Base-by-base conservation (phyloP, 345 rosid genomes). In the Salix dunnii region DNA sequence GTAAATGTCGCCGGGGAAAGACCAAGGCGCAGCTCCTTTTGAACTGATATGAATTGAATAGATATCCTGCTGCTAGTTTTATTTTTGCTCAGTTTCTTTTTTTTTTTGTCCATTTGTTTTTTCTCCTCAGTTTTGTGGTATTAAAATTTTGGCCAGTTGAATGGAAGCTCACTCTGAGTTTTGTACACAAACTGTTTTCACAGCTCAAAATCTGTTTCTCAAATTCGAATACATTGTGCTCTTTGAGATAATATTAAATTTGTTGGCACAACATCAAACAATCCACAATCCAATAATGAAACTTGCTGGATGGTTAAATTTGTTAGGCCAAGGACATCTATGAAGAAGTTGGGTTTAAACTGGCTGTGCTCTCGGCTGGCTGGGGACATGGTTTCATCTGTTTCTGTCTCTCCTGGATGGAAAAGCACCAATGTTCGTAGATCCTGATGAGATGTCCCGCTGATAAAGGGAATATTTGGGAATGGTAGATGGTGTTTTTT, bases 1-100 rank as follows among this genome's bases (percentile, higher is more conserved):
- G 97, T 94, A 71, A 92, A 94, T 74, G 89, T 88, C 38, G 98
- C 98, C 0, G 95, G 88, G 79, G 89, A 90, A 65, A 89, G 97
- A 78, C 91, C 88, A 28, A 91, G 97, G 82, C 91, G 93, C 72
- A 49, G 86, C 79, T 79, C 75, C 77, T 92, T 86, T 76, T 93
- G 73, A 89, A 67, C 33, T 23, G 48, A 63, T 38, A 27, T 76
- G 46, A 64, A 35, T 35, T 48, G 73, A 67, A 82, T 74, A 35
- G 64, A 40, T 17, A 42, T 60, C 77, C 55, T 71, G 71, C 73
- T 60, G 36, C 14, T 18, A 65, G 76, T 73, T 53, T 43, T 71
- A 17, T n/a, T 73, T 14, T 48, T 1, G 51, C 30, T 74, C 60
- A 35, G 1, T 35, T 21, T 10, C 28, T 48, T 63, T n/a, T 36